phyloP scores from a whole-genome alignment of 2,329 filamentous ascomycete species.

The Cryphonectria parasitica region DNA sequence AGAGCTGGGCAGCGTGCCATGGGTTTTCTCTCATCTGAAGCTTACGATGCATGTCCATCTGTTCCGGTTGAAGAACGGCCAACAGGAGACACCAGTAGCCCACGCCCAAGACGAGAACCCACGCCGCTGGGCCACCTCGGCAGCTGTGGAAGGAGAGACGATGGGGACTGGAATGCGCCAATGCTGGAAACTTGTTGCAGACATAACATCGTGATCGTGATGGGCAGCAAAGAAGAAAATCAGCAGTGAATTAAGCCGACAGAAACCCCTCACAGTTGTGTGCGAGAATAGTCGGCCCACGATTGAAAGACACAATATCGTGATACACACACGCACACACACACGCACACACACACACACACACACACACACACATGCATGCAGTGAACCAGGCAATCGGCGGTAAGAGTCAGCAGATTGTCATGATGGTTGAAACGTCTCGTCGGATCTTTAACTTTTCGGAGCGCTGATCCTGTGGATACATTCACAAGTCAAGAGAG shows the following conservation, averaged over 20 bases:
- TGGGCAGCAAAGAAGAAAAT: background rate
- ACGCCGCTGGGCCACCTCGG: constrained; percentile 44
- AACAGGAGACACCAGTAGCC: background rate
- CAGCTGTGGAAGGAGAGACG: constrained; percentile 51
- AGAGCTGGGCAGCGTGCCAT: constrained; percentile 57
- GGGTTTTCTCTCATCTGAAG: constrained; percentile 61
- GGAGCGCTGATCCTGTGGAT: background rate
- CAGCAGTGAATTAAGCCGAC: background rate
- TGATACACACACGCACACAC: no score
- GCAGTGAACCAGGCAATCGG: background rate
- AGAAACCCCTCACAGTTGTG: background rate
- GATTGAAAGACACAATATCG: background rate
- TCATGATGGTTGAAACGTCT: background rate
- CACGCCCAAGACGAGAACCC: constrained; percentile 12
- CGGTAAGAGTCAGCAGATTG: background rate
- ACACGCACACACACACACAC: no score
- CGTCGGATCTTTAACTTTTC: background rate
- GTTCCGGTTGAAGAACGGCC: constrained; percentile 43
- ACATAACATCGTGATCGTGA: background rate
- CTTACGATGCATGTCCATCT: constrained; percentile 61
- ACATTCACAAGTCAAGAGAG: background rate
- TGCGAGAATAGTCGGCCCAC: background rate
- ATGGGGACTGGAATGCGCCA: constrained; percentile 65
- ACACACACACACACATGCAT: background rate
- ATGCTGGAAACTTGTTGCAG: constrained; percentile 52